Evolutionary conservation across 2,329 filamentous ascomycete genomes (phyloP).

Genomic region (Aureobasidium musti): DNA sequence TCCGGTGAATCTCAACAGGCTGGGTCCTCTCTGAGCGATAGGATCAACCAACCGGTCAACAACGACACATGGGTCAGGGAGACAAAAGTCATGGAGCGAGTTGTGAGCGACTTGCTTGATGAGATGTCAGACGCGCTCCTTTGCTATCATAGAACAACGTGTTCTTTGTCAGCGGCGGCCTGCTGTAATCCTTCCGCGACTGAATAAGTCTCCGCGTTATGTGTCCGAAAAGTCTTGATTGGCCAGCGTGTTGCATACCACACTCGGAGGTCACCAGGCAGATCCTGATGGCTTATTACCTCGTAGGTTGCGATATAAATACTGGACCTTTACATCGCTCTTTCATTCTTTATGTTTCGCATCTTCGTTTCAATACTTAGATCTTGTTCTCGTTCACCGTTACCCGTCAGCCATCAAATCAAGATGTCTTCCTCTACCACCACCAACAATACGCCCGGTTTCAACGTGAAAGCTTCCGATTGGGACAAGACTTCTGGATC

Average conservation of each 20-base stretch:
- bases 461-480: neutral
- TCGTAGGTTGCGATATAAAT: neutral
- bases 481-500: constrained; percentile 4
- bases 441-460: neutral
- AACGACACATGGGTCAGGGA: neutral
- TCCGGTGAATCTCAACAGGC: neutral
- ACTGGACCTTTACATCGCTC: neutral
- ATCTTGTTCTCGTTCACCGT: no score
- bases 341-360: no score
- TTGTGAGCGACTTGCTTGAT: neutral
- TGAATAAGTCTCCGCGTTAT: constrained; percentile 12
- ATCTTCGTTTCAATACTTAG: no score
- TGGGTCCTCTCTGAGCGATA: neutral
- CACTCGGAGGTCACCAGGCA: neutral
- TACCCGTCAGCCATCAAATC: no score
- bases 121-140: no score
- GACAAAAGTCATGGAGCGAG: neutral
- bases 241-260: neutral
- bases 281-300: neutral
- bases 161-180: neutral
- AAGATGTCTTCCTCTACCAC: neutral
- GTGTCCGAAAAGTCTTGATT: constrained; percentile 21
- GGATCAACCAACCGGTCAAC: neutral
- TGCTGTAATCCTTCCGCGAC: neutral
- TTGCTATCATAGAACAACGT: neutral